phyloP scores from a whole-genome alignment of 2,329 filamentous ascomycete genomes.

The Graphilbum ipis-grandicollis region DNA sequence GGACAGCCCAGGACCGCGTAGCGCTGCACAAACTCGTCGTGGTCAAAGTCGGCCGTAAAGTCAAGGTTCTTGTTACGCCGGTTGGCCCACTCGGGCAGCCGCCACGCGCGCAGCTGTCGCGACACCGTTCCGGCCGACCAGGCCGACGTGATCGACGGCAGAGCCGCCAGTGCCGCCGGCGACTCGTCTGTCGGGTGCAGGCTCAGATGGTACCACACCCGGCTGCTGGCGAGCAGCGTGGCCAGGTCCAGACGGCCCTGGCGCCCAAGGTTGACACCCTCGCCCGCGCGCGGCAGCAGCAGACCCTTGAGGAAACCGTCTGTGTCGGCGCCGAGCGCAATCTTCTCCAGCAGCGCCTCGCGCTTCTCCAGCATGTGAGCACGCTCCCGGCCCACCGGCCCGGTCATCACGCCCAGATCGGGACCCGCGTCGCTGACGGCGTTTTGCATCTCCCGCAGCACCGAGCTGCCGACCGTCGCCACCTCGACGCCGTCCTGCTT shows the following conservation, averaged over 20 bases:
- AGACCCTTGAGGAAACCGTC: conserved; percentile 71
- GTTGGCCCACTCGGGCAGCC: conserved; percentile 92
- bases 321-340: conserved; percentile 63
- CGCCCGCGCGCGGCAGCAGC: conserved; percentile 58
- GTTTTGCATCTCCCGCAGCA: conserved; percentile 72
- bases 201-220: conserved; percentile 88
- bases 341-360: conserved; percentile 70
- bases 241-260: conserved; percentile 65
- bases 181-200: conserved; percentile 82
- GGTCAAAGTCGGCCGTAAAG: conserved; percentile 91
- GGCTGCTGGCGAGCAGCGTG: conserved; percentile 59
- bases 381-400: conserved; percentile 49
- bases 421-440: conserved; percentile 61
- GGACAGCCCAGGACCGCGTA: conserved; percentile 73
- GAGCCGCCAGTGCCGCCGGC: conserved; percentile 55
- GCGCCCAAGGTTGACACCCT: conserved; percentile 68
- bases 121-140: conserved; percentile 93
- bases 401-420: conserved; percentile 60
- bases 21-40: conserved; percentile 75
- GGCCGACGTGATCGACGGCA: conserved; percentile 55
- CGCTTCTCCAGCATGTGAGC: conserved; percentile 68
- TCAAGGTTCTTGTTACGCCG: conserved; percentile 79
- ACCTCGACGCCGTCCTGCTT: conserved; percentile 84
- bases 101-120: conserved; percentile 81
- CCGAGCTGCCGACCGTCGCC: conserved; percentile 55